phyloP scores from a whole-genome alignment of 2,329 filamentous ascomycete species.

The Diaporthe vaccinii region DNA sequence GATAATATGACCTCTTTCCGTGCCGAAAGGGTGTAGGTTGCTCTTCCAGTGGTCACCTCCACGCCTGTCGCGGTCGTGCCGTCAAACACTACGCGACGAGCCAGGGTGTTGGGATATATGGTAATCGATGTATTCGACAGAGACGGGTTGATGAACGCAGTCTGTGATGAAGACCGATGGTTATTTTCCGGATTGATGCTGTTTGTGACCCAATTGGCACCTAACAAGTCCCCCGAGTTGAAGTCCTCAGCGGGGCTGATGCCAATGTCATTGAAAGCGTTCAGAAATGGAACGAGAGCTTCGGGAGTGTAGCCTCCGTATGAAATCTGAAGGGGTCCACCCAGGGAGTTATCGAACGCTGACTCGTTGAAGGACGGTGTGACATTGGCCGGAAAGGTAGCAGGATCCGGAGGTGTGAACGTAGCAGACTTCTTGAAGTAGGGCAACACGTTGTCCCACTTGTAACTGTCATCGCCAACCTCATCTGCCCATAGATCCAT shows the following conservation, averaged over 20 bases:
- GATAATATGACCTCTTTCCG: conserved; percentile 57
- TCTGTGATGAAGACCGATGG: conserved; percentile 5
- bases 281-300: conserved; percentile 2
- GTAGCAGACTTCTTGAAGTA: conserved; percentile 26
- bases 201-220: conserved; percentile 18
- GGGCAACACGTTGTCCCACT: conserved; percentile 13
- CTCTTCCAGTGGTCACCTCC: conserved; percentile 41
- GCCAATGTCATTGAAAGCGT: conserved; percentile 12
- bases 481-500: conserved; percentile 10
- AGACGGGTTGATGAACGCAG: conserved; percentile 5
- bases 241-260: neutral
- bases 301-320: conserved; percentile 7
- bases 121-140: neutral
- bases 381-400: neutral
- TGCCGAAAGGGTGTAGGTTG: conserved; percentile 32
- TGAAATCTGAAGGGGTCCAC: conserved; percentile 13
- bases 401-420: conserved; percentile 4
- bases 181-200: conserved; percentile 23
- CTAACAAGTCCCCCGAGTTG: neutral
- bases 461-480: conserved; percentile 8
- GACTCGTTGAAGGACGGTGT: conserved; percentile 7
- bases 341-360: neutral
- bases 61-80: conserved; percentile 46
- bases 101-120: conserved; percentile 20
- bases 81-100: conserved; percentile 17